These are phyloP conservation scores for Cladosporium sp. DNA, from an alignment of 2,329 filamentous ascomycete genomes.

Conservation along the genomic window DNA sequence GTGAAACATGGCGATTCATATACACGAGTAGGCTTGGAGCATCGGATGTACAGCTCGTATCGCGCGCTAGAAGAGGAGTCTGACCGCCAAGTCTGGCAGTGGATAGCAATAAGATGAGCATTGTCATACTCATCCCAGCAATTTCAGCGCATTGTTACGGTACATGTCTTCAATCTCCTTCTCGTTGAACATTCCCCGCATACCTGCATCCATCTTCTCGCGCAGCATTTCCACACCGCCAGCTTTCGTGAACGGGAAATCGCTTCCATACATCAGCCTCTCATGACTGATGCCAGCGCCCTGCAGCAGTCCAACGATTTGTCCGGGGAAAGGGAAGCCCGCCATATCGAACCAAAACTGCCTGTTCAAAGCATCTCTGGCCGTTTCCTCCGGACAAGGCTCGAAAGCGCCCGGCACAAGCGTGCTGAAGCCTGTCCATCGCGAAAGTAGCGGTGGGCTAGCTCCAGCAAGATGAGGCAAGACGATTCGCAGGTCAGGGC, in stretches of 20 bases:
- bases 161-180: constrained; percentile 36
- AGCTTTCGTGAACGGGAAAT: constrained; percentile 49
- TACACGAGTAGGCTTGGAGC: no score
- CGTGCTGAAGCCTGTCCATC: constrained; percentile 39
- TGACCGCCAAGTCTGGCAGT: no score
- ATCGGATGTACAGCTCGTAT: no score
- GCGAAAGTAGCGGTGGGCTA: constrained; percentile 42
- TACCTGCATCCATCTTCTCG: constrained; percentile 39
- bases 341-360: constrained; percentile 53
- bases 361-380: constrained; percentile 30
- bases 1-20: not conserved
- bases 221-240: constrained; percentile 35
- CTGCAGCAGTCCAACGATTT: constrained; percentile 46
- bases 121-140: constrained; percentile 20
- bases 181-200: constrained; percentile 35
- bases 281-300: constrained; percentile 36
- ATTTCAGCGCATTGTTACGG: constrained; percentile 34
- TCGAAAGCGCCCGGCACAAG: constrained; percentile 35
- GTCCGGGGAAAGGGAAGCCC: constrained; percentile 47
- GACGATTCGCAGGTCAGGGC: constrained; percentile 46
- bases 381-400: constrained; percentile 26
- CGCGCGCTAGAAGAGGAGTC: no score
- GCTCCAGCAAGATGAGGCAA: constrained; percentile 48
- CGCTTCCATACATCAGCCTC: constrained; percentile 50
- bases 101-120: no score